These are phyloP conservation scores for Suhomyces anneliseae DNA, from an alignment of 1,139 yeast species.

Conservation along the genomic window DNA sequence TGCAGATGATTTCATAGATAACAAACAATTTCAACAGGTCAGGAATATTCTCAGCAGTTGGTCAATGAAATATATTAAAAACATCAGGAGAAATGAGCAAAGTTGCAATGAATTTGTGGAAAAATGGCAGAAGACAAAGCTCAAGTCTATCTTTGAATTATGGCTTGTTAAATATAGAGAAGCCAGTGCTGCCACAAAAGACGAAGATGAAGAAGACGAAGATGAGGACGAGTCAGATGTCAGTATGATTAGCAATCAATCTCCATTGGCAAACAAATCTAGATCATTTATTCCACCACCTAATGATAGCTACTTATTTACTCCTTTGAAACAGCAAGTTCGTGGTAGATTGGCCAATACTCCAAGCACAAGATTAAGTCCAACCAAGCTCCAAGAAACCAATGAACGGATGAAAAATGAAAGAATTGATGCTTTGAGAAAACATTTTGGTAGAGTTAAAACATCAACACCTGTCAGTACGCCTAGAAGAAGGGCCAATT, in stretches of 20 bases:
- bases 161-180: conserved; percentile 28
- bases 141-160: conserved; percentile 36
- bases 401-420: conserved; percentile 37
- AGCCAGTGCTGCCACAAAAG: neutral
- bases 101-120: conserved; percentile 36
- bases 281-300: conserved; percentile 3
- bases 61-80: conserved; percentile 40
- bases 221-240: conserved; percentile 19
- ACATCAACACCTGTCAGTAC: conserved; percentile 13
- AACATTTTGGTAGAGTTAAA: conserved; percentile 34
- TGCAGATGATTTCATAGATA: conserved; percentile 31
- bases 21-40: conserved; percentile 27
- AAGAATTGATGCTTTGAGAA: conserved; percentile 35
- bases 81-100: conserved; percentile 35
- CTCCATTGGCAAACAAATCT: conserved; percentile 38
- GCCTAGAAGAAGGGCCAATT: neutral
- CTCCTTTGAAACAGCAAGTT: conserved; percentile 36
- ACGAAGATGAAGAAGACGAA: conserved; percentile 5
- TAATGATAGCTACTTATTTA: conserved; percentile 27
- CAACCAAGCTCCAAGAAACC: conserved; percentile 42
- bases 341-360: conserved; percentile 13
- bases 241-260: conserved; percentile 28
- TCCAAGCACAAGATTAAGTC: conserved; percentile 33
- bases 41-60: conserved; percentile 34
- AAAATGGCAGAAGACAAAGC: conserved; percentile 32